Base-by-base conservation (phyloP, 441 rosid genomes). In the Biscutella auriculata region DNA sequence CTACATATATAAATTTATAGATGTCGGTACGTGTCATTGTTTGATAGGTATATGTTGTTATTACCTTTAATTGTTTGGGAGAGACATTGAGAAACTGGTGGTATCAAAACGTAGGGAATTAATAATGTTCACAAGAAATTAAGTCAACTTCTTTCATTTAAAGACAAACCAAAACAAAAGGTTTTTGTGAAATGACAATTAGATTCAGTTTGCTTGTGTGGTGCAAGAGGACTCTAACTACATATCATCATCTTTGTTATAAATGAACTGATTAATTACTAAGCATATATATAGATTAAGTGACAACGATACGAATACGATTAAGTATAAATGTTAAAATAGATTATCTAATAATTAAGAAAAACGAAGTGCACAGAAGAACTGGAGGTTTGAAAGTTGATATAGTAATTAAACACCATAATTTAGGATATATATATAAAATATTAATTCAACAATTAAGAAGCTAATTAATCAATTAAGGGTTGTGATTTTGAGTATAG, bases 401-500 rank as follows among this genome's bases (percentile, higher is more conserved):
- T 39, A 1, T 13, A 14, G 3, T 13, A 36, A n/a, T n/a, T n/a
- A 37, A 37, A 49, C 30, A 34, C 5, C 41, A n/a, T 25, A n/a
- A n/a, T n/a, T n/a, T n/a, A n/a, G n/a, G n/a, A 49, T 30, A 30
- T 5, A 42, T 19, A 21, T 3, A 37, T 9, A 17, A 9, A 41
- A 1, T 6, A 29, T 6, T 49, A 29, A 5, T 48, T 1, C 33
- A 64, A 36, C 17, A 13, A 47, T 10, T 7, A 23, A 5, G 8
- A 40, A 42, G 46, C 33, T 57, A 42, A 8, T 5, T 23, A 9
- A 27, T 57, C 39, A 59, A 4, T 77, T 72, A 81, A 5, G 83
- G 87, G 0, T 72, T 67, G 11, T 62, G 78, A 32, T 71, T 66
- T 68, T 82, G 87, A 53, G 87, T 82, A 41, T 85, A 85, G 72